Base-by-base conservation (phyloP, 169 alveolate species). In the Cryptosporidium canis region DNA sequence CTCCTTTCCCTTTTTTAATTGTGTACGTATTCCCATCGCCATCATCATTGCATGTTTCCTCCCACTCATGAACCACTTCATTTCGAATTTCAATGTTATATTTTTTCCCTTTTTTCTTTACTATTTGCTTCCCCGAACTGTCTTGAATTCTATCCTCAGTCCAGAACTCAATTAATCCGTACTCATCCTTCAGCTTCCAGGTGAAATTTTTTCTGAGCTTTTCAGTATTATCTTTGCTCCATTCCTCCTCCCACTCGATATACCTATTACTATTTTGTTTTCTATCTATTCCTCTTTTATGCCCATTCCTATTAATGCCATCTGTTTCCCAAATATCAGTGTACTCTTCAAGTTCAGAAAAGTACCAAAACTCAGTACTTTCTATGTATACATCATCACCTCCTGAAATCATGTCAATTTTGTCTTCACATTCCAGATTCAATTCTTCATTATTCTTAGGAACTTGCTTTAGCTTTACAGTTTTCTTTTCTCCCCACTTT, bases 401-500 rank as follows among this genome's bases (percentile, higher is more conserved):
- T 70, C 21, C 33, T 18, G 1, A 8, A 12, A 6, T 16, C 12
- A n/a, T 16, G 12, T 27, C 67, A 3, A 18, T 5, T 2, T n/a
- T 7, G 11, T 72, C 24, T 18, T 77, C 24, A 16, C 24, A 41
- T 21, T 31, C 29, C n/a, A 35, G 5, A 12, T 37, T 18, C 16
- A 33, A 33, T 9, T 72, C 53, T 6, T 48, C 5, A 35, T 61
- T 31, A 5, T 7, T 9, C 7, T 2, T 61, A 12, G 18, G 27
- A 29, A 29, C 45, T 2, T 0, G 48, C 27, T 61, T 70, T n/a
- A 70, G 39, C 12, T 43, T 24, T 21, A 56, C 27, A 39, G 65
- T 58, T 77, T 66, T 55, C 53, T 37, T 58, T 77, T 77, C 87
- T 4, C 87, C 87, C 87, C 87, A 77, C 6, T 77, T 56, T 43